Evolutionary conservation across 1,284 basidiomycete genomes (phyloP).

Genomic region (Marasmius fiardii): DNA sequence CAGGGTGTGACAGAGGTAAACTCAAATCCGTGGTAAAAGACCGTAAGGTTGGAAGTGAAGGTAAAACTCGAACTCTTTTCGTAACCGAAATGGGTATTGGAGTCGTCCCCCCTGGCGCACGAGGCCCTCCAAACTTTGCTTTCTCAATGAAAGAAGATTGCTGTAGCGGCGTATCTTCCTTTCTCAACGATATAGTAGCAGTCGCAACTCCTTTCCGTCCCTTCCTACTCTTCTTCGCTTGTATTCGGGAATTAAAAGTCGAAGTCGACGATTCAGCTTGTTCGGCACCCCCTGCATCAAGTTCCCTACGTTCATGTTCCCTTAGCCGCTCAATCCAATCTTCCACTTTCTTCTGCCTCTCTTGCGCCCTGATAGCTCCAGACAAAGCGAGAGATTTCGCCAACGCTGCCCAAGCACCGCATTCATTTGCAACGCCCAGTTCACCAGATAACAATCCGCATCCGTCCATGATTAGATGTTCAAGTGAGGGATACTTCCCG

Average conservation of each 20-base stretch:
- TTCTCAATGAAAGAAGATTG: not conserved
- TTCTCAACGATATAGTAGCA: constrained; percentile 23
- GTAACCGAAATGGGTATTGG: not conserved
- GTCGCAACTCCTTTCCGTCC: constrained; percentile 24
- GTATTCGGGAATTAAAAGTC: too few species aligned
- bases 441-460: constrained; percentile 42
- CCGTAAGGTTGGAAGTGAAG: constrained; percentile 34
- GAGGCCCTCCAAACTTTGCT: not conserved
- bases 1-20: not conserved
- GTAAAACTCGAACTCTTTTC: constrained; percentile 39
- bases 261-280: not conserved
- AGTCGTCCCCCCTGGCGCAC: not conserved
- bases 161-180: constrained; percentile 2
- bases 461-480: constrained; percentile 52
- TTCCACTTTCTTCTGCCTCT: constrained; percentile 57
- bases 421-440: constrained; percentile 29
- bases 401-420: constrained; percentile 49
- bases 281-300: not conserved
- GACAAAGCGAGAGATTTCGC: constrained; percentile 53
- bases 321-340: constrained; percentile 39
- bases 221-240: constrained; percentile 10
- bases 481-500: constrained; percentile 38
- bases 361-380: constrained; percentile 48
- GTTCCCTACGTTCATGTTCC: not conserved
- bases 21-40: constrained; percentile 36